Percentiles rank a stretch among this genome's conserved stretches.
Evolutionary conservation across 192 early-diverging fungal species (phyloP).

Genomic region (Tieghemiomyces parasiticus): DNA sequence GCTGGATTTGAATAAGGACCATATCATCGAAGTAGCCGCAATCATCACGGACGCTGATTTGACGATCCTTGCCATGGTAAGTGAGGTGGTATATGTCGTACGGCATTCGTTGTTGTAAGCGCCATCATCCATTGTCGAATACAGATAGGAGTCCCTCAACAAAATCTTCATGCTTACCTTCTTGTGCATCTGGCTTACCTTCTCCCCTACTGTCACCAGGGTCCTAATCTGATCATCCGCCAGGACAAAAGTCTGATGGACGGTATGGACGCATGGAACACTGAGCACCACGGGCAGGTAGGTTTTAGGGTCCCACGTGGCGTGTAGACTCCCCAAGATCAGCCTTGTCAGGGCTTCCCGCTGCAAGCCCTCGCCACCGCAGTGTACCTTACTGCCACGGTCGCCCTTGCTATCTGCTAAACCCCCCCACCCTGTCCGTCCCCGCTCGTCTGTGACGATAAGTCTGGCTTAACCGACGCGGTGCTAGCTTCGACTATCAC

Average conservation of each 20-base stretch:
- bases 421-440: not conserved
- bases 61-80: conserved; percentile 61
- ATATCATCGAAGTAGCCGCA: conserved; percentile 79
- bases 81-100: not conserved
- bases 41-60: conserved; percentile 82
- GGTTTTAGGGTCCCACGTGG: conserved; percentile 11
- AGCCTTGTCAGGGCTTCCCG: not conserved
- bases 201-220: conserved; percentile 18
- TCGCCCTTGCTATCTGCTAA: not conserved
- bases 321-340: not conserved
- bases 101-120: not conserved
- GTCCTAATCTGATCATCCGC: conserved; percentile 55
- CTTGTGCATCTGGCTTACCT: conserved; percentile 4
- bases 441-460: not conserved
- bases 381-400: not conserved
- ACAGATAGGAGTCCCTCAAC: not conserved
- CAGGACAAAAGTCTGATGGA: conserved; percentile 63
- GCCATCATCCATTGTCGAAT: not conserved
- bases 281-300: conserved; percentile 65
- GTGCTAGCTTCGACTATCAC: conserved; percentile 53
- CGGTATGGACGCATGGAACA: conserved; percentile 86
- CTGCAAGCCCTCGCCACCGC: not conserved
- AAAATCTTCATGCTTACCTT: not conserved
- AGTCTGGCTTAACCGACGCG: conserved; percentile 26
- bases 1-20: conserved; percentile 40